Percentiles rank a stretch among this genome's conserved stretches.
Conservation (phyloP, 2,329 filamentous ascomycete species). For the Shiraia sp. region DNA sequence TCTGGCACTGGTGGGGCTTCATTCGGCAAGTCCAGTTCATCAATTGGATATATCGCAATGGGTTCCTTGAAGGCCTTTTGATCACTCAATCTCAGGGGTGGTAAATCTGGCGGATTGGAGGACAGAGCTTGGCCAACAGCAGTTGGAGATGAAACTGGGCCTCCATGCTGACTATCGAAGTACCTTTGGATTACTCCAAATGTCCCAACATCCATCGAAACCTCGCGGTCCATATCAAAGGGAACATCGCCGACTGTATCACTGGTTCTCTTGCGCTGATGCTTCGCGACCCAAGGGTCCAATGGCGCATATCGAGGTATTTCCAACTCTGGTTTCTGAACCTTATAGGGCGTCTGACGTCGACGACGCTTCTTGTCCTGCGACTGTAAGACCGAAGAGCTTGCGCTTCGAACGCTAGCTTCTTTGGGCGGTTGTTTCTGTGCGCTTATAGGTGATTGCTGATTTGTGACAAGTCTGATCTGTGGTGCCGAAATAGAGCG, state of each 20-base stretch:
- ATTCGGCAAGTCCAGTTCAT: constrained; percentile 15
- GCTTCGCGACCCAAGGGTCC: constrained; percentile 31
- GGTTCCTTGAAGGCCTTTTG: constrained; percentile 9
- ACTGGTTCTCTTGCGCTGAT: constrained; percentile 25
- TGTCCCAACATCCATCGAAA: constrained; percentile 25
- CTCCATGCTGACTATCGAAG: constrained; percentile 28
- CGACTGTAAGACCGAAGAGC: constrained; percentile 6
- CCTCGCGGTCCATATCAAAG: constrained; percentile 27
- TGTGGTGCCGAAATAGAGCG: constrained; percentile 21
- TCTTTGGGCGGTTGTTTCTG: constrained; percentile 12
- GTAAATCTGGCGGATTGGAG: constrained; percentile 13
- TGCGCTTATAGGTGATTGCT: constrained; percentile 7
- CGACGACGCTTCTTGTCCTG: constrained; percentile 27
- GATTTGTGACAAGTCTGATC: constrained; percentile 16
- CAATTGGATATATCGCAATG: constrained; percentile 16
- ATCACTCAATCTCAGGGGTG: constrained; percentile 11
- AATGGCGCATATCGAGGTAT: constrained; percentile 26
- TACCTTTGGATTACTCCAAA: constrained; percentile 37
- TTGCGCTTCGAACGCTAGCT: constrained; percentile 10
- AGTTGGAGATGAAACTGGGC: constrained; percentile 12
- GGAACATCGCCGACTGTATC: constrained; percentile 24
- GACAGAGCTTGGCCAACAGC: constrained; percentile 12
- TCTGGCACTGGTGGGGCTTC: constrained; percentile 25
- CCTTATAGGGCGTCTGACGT: constrained; percentile 32
- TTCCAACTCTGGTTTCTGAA: constrained; percentile 8